Base-by-base conservation (phyloP, 2,329 filamentous ascomycete species). In the Fusarium nelsonii region DNA sequence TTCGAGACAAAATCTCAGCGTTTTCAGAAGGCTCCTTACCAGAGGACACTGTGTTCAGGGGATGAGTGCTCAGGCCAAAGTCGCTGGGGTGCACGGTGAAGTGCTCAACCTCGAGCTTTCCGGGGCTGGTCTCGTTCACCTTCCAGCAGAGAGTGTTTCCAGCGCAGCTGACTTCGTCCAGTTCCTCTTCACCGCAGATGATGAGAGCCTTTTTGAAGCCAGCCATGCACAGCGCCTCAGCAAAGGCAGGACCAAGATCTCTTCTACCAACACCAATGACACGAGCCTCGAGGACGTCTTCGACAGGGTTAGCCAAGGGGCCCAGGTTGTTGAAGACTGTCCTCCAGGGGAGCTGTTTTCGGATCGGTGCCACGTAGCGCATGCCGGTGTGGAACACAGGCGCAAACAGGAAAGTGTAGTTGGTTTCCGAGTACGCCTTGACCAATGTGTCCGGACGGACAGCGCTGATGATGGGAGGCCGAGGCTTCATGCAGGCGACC, bases 321-420 rank as follows among this genome's bases (percentile, higher is more conserved):
- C 96, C 96, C 50, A 99, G 87, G 16, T 99, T 88, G 81, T 99
- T 99, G 88, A 99, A 99, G 72, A 99, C 95, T 3, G 96, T 99
- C 74, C 96, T 90, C 86, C 96, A 95, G 61, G 95, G 95, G 23
- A 99, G 88, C 78, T 97, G 92, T 76, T 89, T 92, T 66, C 96
- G 91, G 69, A 97, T 90, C 3, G 91, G 89, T 6, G 94, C 93
- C 39, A 96, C 94, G 78, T 94, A 91, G 78, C 89, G 91, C 91
- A 98, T 97, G 48, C 94, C 95, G 0, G 94, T 93, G 81, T 99
- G 96, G 85, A 97, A 99, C 71, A 96, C 92, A 39, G 96, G 95
- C 0, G 96, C 96, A 77, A 96, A 98, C 32, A 99, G 87, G 81
- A 99, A 99, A 68, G 92, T 92, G 82, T 98, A 99, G 82, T 97